Evolutionary conservation across 345 rosid genomes (phyloP).

Genomic region (Salix dunnii): DNA sequence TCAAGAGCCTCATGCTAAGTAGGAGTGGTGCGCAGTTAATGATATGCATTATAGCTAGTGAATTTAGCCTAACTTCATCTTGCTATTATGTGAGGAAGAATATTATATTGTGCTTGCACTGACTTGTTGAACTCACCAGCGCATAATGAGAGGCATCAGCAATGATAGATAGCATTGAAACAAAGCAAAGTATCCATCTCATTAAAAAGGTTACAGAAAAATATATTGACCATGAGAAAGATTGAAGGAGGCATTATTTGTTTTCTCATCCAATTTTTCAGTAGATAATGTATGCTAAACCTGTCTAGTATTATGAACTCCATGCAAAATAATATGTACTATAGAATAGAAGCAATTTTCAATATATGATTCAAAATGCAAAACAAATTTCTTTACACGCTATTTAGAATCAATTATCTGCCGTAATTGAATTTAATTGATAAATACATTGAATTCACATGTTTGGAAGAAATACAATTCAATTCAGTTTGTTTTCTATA

Average conservation of each 20-base stretch:
- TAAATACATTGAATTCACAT: no score
- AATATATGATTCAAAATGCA: not conserved
- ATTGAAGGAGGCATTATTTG: not conserved
- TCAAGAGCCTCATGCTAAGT: not conserved
- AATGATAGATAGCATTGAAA: not conserved
- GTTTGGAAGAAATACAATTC: no score
- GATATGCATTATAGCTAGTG: not conserved
- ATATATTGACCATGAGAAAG: not conserved
- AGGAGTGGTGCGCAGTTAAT: not conserved
- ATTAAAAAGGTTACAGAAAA: not conserved
- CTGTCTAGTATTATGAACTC: not conserved
- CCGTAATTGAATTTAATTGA: no score
- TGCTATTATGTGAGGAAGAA: not conserved
- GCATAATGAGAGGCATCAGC: not conserved
- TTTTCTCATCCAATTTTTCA: not conserved
- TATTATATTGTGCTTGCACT: not conserved
- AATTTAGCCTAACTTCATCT: not conserved
- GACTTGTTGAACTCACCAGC: not conserved
- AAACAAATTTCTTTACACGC: not conserved
- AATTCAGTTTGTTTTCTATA: no score
- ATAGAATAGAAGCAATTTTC: not conserved
- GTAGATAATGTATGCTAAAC: not conserved
- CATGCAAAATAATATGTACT: not conserved
- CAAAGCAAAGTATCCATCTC: not conserved
- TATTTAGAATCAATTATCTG: no score